Evolutionary conservation across 208 protist species (phyloP), one percentile per base, ranked within the genome.

Genomic region (Leishmania aethiopica): DNA sequence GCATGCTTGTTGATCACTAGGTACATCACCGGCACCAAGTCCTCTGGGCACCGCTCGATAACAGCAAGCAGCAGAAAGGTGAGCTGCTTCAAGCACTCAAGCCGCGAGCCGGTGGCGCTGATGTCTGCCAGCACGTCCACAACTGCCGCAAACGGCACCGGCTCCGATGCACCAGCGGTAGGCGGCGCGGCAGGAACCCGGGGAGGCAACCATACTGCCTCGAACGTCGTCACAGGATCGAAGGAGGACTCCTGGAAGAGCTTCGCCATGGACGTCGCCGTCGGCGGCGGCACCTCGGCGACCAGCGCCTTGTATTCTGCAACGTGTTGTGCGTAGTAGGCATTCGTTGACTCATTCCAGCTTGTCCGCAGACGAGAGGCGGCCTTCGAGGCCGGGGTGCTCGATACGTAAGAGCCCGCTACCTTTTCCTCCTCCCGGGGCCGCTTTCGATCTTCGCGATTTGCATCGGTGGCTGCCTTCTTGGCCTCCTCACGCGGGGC

Each of bases 1-100:
- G 97, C 98, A 45, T 99, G 92, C 85, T 98, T 98, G 95, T 99
- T 99, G 73, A 99, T 93, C 15, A 95, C 93, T 35, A 99, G 84
- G 87, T 99, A 99, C 37, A 99, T 86, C 60, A 92, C 86, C 2
- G 89, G 75, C 0, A 99, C 79, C 25, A 99, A 81, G 76, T 99
- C 97, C 10, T 83, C 74, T 49, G 98, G 98, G 40, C 89, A 86
- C 10, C 97, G 90, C 35, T 84, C 72, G 40, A 99, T 91, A 5
- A 99, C 91, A 0, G 93, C 91, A 49, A 93, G 86, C 49, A 99
- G 93, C 28, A 99, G 84, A 37, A 94, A 92, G 1, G 94, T 89
- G 6, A 99, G 90, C 22, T 93, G 83, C 74, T 92, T 87, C 47
- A 98, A 93, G 64, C 95, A 98, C 76, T 97, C 90, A 8, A 99